Percentiles rank a stretch among this genome's conserved stretches.
Conservation (phyloP, 2,329 filamentous ascomycete species). For the Paraconiothyrium brasiliense region DNA sequence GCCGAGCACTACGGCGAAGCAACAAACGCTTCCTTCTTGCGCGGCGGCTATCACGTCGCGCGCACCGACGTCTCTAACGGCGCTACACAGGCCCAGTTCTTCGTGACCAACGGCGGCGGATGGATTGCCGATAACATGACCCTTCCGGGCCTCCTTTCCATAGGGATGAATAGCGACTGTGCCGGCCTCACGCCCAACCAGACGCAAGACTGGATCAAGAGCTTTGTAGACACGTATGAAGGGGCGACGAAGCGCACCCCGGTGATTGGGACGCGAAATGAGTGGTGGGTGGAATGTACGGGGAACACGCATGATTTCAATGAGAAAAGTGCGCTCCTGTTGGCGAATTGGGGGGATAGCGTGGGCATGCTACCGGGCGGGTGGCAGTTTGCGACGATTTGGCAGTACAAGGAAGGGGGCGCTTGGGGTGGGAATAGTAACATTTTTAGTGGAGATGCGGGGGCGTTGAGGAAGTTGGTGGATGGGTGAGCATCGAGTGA, state of each 20-base stretch:
- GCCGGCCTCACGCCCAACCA: slow-evolving; percentile 23
- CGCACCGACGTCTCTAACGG: slow-evolving; percentile 57
- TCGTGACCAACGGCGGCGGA: slow-evolving; percentile 63
- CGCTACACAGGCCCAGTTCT: slow-evolving; percentile 61
- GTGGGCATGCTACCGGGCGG: slow-evolving; percentile 60
- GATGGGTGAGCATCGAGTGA: slow-evolving; percentile 25
- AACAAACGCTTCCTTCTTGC: slow-evolving; percentile 62
- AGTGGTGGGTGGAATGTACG: slow-evolving; percentile 65
- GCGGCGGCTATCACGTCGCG: slow-evolving; percentile 67
- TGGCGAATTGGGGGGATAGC: slow-evolving; percentile 57
- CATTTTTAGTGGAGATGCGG: slow-evolving; percentile 59
- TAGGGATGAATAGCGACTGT: slow-evolving; percentile 45
- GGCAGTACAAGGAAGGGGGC: slow-evolving; percentile 63
- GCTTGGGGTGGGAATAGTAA: slow-evolving; percentile 64
- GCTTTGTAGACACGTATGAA: slow-evolving; percentile 64
- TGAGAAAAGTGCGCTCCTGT: slow-evolving; percentile 58
- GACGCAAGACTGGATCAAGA: slow-evolving; percentile 64
- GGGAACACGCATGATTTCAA: slow-evolving; percentile 60
- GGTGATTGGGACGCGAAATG: slow-evolving; percentile 62
- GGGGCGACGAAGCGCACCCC: slow-evolving; percentile 58
- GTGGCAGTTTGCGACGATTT: slow-evolving; percentile 64
- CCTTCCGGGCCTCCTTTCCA: slow-evolving; percentile 64
- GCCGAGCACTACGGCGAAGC: slow-evolving; percentile 60
- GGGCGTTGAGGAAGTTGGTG: slow-evolving; percentile 48
- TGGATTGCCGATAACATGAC: slow-evolving; percentile 65